Evolutionary conservation across 495 filamentous ascomycete genomes (phyloP), one percentile per base, ranked within the genome.

Genomic region (Symbiotaphrina buchneri): DNA sequence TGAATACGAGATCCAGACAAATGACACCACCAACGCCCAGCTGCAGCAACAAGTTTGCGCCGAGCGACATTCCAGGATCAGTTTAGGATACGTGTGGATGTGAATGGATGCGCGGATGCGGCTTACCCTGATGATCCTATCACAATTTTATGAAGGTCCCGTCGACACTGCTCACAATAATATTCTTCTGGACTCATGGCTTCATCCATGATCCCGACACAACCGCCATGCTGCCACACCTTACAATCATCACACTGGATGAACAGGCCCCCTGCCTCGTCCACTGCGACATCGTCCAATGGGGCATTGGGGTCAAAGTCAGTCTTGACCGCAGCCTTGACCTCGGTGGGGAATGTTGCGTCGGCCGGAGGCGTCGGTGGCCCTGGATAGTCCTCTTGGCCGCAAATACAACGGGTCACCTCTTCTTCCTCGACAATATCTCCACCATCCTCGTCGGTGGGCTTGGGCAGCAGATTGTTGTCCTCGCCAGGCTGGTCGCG

Each of bases 221-320:
- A 99, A 34, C 81, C 83, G 46, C 87, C 90, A 44, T 99, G 87
- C 46, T 99, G 87, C 87, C 87, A 99, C 33, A 94, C 87, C 48
- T 93, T 90, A 55, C 87, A 99, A 29, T 68, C 58, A 51, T 99
- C 87, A 65, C 87, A 99, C 56, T 95, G 87, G 37, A 99, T 84
- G 49, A 92, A 99, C 50, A 95, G 74, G 10, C 85, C 83, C 22
- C 87, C 85, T 29, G 78, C 59, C 28, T 93, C 85, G 42, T 95
- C 84, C 18, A 72, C 65, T 28, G 80, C 53, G 30, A 71, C 58
- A 42, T 83, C 75, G 32, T 65, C 52, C 18, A 63, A 54, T 35
- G 65, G 60, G 34, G 48, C 54, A 41, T 60, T 67, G 5, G 22
- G 10, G 25, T 14, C 24, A 34, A 15, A 20, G 46, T 36, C 34